These are phyloP conservation scores for Citrus maxima DNA, from an alignment of 345 rosid genomes.

Conservation along the genomic window DNA sequence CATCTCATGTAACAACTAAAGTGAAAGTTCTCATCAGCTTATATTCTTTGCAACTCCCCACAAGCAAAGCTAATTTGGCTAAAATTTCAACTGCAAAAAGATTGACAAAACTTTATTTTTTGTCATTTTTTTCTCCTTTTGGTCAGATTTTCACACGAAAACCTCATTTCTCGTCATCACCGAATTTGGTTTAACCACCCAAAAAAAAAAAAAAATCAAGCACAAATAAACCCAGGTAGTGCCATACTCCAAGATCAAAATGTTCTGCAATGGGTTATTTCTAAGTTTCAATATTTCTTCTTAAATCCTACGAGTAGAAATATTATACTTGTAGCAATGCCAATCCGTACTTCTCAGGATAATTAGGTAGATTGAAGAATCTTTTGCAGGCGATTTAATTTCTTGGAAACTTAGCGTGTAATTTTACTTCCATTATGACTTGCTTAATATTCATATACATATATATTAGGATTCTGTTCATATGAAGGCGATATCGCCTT, in stretches of 20 bases:
- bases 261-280: not conserved
- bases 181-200: slow-evolving; percentile 6
- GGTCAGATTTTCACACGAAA: slow-evolving; percentile 29
- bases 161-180: slow-evolving; percentile 18
- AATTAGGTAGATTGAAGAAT: not conserved
- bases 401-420: not conserved
- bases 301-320: not conserved
- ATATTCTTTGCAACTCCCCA: slow-evolving; percentile 48
- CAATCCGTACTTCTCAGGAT: not conserved
- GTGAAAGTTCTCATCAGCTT: slow-evolving; percentile 24
- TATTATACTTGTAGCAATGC: not conserved
- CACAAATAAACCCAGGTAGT: not conserved
- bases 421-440: not conserved
- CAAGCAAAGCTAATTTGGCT: slow-evolving; percentile 49
- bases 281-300: not conserved
- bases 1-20: slow-evolving; percentile 32
- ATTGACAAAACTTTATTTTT: slow-evolving; percentile 24
- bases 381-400: not conserved
- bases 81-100: slow-evolving; percentile 22
- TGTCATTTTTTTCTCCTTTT: slow-evolving; percentile 9
- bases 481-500: no score
- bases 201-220: not conserved
- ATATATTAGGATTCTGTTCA: no score
- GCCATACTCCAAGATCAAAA: slow-evolving; percentile 9
- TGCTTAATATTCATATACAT: not conserved